Conservation (phyloP, 805 yeast genomes). For the Spathaspora hagerdaliae region DNA sequence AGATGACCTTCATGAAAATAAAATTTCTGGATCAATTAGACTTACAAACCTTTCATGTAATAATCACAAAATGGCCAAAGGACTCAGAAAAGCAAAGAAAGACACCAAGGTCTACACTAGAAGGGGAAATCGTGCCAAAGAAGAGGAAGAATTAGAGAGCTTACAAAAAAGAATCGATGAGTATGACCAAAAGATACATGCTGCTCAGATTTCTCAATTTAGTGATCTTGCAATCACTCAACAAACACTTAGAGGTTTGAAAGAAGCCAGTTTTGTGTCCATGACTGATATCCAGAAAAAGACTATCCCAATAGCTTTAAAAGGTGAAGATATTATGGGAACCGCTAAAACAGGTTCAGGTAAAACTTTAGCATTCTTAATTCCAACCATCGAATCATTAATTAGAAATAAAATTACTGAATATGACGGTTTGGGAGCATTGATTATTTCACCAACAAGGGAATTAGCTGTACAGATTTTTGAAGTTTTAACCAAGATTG, state of each 20-base stretch:
- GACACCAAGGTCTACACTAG: constrained; percentile 12
- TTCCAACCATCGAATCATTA: constrained; percentile 74
- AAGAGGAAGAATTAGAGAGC: constrained; percentile 31
- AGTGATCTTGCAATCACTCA: constrained; percentile 73
- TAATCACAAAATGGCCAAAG: constrained; percentile 14
- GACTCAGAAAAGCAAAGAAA: constrained; percentile 12
- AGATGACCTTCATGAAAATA: too few species aligned
- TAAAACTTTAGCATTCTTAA: constrained; percentile 79
- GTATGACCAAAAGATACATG: constrained; percentile 42
- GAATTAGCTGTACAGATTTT: constrained; percentile 89
- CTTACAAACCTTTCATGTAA: too few species aligned
- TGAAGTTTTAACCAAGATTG: constrained; percentile 80
- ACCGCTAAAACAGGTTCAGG: constrained; percentile 93
- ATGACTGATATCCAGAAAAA: constrained; percentile 85
- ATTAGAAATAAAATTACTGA: constrained; percentile 73
- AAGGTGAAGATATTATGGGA: constrained; percentile 76
- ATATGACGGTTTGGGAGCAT: constrained; percentile 83
- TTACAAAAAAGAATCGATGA: constrained; percentile 52
- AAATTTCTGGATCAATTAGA: too few species aligned
- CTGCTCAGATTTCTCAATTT: constrained; percentile 43
- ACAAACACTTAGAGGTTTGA: constrained; percentile 65
- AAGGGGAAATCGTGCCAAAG: constrained; percentile 20
- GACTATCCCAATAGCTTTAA: constrained; percentile 70
- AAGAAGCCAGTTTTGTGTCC: constrained; percentile 70
- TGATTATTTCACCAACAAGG: constrained; percentile 87